Conservation (phyloP, 1,284 basidiomycete species). For the Papiliotrema fonsecae region DNA sequence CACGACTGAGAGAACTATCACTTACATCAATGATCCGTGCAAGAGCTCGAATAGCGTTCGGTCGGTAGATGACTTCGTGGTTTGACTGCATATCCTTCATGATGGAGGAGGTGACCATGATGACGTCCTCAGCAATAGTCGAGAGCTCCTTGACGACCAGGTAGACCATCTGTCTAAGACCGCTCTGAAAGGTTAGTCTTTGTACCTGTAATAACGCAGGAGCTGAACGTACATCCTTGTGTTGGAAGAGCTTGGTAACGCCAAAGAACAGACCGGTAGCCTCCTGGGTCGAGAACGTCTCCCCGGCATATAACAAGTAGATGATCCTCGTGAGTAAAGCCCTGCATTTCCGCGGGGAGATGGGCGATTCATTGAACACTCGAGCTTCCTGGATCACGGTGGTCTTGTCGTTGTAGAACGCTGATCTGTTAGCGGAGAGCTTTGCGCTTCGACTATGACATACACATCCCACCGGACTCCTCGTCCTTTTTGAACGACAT, state of each 20-base stretch:
- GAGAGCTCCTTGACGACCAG: constrained; percentile 98
- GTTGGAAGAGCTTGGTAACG: constrained; percentile 97
- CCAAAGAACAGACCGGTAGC: constrained; percentile 98
- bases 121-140: constrained; percentile 94
- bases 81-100: constrained; percentile 99
- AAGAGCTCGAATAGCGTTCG: constrained; percentile 94
- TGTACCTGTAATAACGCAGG: neutral
- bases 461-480: constrained; percentile 61
- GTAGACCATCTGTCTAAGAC: constrained; percentile 96
- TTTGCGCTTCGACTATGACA: constrained; percentile 11
- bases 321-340: constrained; percentile 94
- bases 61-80: constrained; percentile 96
- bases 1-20: constrained; percentile 15
- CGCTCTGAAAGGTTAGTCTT: constrained; percentile 58
- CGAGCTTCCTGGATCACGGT: constrained; percentile 97
- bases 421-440: constrained; percentile 18
- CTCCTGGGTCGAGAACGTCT: constrained; percentile 92
- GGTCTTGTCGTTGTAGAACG: constrained; percentile 74
- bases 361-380: constrained; percentile 98
- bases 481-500: constrained; percentile 85
- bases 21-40: constrained; percentile 95
- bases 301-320: constrained; percentile 92
- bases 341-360: constrained; percentile 93
- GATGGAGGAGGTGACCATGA: constrained; percentile 99
- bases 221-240: constrained; percentile 74